Evolutionary conservation across 2,329 filamentous ascomycete genomes (phyloP), one percentile per base, ranked within the genome.

Genomic region (Cercospora zeae-maydis): DNA sequence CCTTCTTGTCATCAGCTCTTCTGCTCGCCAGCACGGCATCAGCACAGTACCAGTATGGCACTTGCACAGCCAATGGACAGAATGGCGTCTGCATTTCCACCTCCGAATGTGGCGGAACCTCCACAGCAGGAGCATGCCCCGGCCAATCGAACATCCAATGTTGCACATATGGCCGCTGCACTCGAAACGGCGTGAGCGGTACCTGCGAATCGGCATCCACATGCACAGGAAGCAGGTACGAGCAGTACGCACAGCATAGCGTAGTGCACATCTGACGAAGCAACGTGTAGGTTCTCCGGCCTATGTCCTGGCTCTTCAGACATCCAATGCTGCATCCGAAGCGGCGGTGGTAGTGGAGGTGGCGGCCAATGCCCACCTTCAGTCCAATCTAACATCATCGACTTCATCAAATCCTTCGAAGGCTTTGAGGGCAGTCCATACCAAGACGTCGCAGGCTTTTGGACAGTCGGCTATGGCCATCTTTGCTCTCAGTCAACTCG

Each of bases 351-450:
- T 37, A 49, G 55, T 30, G 45, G 47, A 13, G 33, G 42, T 31
- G 61, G 61, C 4, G 56, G 49, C 33, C 24, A 30, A 8, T 61
- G 62, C 52, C 62, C 62, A 1, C 62, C 58, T 31, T 39, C 57
- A 21, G 58, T 58, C 1, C 58, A 61, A 19, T 11, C 49, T 13
- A 59, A 49, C 49, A 59, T 62, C 51, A 62, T 62, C n/a, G 47
- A 64, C 63, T 62, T 64, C 30, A 59, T 64, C 45, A 58, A 64
- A 31, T 33, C 30, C 14, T 62, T 64, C 37, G 59, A 64, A 42
- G 63, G 59, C 11, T 62, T 56, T 36, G 6, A 21, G 16, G 63
- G 42, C 8, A 55, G 37, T 2, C 59, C 59, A 13, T 64, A 64
- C 45, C 45, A 61, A 19, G 59, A 64, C 13, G 59, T 62, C 2